Percentiles rank a stretch among this genome's conserved stretches.
Evolutionary conservation across 768 basidiomycete genomes (phyloP).

Genomic region (Russula vinacea): DNA sequence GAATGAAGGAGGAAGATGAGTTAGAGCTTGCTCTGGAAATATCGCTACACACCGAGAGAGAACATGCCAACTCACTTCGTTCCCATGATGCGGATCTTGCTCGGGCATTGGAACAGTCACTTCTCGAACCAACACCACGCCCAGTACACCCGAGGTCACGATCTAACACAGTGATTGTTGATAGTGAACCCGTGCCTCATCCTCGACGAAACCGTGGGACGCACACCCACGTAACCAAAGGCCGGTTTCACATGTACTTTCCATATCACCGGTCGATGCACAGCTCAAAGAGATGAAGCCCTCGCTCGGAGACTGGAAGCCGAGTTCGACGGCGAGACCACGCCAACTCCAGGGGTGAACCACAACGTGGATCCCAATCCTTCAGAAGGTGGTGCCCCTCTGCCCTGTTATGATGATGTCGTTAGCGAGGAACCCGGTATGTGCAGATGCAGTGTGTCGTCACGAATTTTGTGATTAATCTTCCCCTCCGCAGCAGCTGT

Average conservation of each 20-base stretch:
- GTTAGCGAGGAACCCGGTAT: slow-evolving; percentile 1
- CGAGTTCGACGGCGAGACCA: slow-evolving; percentile 38
- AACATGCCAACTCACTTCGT: slow-evolving; percentile 3
- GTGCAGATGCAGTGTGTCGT: not conserved
- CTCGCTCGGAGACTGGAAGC: slow-evolving; percentile 42
- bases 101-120: slow-evolving; percentile 25
- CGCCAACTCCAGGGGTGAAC: not conserved
- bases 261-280: not conserved
- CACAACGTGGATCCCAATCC: not conserved
- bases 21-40: slow-evolving; percentile 60
- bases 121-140: not conserved
- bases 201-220: not conserved
- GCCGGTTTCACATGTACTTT: not conserved
- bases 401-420: slow-evolving; percentile 12
- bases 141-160: not conserved
- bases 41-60: slow-evolving; percentile 38
- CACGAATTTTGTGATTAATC: not conserved
- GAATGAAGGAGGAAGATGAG: slow-evolving; percentile 55
- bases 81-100: slow-evolving; percentile 18
- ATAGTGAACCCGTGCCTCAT: not conserved
- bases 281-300: slow-evolving; percentile 43
- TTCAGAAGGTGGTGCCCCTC: not conserved
- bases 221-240: slow-evolving; percentile 3
- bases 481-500: not conserved
- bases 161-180: not conserved